A percentile compares a stretch with the other conserved stretches of the same genome.
Evolutionary conservation across 257 asterid species (phyloP).

Genomic region (Nicotiana obtusifolia): DNA sequence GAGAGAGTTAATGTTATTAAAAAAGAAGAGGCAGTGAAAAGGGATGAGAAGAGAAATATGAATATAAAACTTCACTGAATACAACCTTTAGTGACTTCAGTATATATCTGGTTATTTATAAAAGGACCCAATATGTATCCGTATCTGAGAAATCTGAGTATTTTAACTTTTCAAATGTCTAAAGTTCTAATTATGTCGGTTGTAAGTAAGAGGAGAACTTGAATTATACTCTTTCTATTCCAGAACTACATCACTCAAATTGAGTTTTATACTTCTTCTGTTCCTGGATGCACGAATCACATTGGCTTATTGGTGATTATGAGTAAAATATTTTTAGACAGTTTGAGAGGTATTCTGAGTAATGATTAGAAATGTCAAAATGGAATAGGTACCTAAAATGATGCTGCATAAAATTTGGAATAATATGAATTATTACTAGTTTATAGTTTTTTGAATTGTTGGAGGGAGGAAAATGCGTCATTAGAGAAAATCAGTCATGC

Average conservation of each 20-base stretch:
- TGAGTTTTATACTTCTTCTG: not conserved
- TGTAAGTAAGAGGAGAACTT: not conserved
- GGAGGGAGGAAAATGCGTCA: not conserved
- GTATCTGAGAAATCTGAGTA: not conserved
- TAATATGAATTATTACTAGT: not conserved
- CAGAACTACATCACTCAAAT: not conserved
- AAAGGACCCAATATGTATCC: not conserved
- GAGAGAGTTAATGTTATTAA: not conserved
- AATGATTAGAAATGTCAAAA: not conserved
- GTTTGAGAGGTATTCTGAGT: not conserved
- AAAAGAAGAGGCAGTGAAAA: not conserved
- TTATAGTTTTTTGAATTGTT: not conserved
- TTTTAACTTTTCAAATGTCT: not conserved
- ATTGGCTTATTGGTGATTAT: not conserved
- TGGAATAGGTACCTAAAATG: not conserved
- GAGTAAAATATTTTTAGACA: not conserved
- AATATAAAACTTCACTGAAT: not conserved
- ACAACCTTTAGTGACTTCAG: not conserved
- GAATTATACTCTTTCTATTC: not conserved
- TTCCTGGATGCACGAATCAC: not conserved
- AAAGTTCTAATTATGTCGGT: not conserved
- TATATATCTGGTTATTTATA: not conserved
- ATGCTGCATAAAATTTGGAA: not conserved
- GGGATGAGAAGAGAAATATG: not conserved
- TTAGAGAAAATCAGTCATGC: not conserved